phyloP scores from a whole-genome alignment of 345 rosid genomes.

The Arabis alpina region DNA sequence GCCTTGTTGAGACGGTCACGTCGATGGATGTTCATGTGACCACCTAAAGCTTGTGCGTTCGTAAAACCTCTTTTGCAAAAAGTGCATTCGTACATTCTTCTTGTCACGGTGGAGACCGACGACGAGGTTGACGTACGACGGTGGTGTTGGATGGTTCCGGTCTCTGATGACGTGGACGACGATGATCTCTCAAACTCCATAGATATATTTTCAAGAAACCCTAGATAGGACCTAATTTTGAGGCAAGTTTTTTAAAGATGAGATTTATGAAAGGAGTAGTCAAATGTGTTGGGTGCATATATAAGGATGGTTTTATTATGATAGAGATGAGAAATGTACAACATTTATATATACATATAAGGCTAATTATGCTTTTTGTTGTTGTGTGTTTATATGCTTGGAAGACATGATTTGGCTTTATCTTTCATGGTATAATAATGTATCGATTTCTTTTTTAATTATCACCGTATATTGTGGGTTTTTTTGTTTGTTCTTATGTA shows the following conservation, averaged over 20 bases:
- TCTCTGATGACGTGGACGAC: constrained; percentile 42
- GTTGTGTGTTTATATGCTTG: constrained; percentile 32
- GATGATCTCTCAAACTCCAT: constrained; percentile 44
- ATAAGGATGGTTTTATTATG: constrained; percentile 29
- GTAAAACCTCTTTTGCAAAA: constrained; percentile 96
- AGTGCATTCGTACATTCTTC: constrained; percentile 63
- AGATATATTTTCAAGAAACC: constrained; percentile 5
- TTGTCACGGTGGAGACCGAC: constrained; percentile 42
- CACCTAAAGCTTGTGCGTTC: constrained; percentile 93
- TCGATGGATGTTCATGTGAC: constrained; percentile 95
- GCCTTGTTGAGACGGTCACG: constrained; percentile 71
- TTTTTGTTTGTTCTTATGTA: background rate
- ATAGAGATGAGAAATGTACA: background rate
- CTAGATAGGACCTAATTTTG: constrained; percentile 20
- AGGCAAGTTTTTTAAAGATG: background rate
- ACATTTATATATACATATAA: constrained; percentile 13
- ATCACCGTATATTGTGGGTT: constrained; percentile 10
- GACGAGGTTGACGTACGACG: constrained; percentile 15
- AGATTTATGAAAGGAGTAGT: constrained; percentile 14
- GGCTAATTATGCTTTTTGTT: constrained; percentile 1
- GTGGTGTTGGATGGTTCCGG: constrained; percentile 20
- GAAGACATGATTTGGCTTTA: constrained; percentile 35
- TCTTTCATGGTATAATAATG: constrained; percentile 26
- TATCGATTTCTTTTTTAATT: background rate
- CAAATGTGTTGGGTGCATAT: constrained; percentile 26